Conservation (phyloP, 2,329 filamentous ascomycete genomes). For the Penicillium sp. region DNA sequence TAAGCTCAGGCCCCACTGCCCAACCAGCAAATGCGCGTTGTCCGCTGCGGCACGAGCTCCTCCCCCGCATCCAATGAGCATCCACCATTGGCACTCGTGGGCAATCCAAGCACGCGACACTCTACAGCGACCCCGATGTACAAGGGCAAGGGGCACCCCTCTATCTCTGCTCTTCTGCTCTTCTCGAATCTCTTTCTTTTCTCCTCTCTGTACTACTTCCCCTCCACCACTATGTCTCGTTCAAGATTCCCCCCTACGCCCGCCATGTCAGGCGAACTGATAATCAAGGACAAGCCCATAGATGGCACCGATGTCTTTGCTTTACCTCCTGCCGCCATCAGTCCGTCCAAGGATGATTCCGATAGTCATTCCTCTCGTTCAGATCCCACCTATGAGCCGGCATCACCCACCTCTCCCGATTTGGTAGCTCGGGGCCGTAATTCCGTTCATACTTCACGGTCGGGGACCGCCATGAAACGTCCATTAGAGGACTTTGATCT, state of each 20-base stretch:
- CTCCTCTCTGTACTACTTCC: neutral
- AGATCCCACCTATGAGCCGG: slow-evolving; percentile 35
- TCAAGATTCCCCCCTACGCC: slow-evolving; percentile 42
- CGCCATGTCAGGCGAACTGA: slow-evolving; percentile 44
- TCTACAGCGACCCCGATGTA: slow-evolving; percentile 1
- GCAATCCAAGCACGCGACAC: slow-evolving; percentile 43
- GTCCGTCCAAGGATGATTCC: slow-evolving; percentile 26
- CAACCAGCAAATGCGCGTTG: slow-evolving; percentile 34
- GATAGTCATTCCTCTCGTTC: slow-evolving; percentile 34
- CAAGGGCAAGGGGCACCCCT: neutral
- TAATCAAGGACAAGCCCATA: slow-evolving; percentile 39
- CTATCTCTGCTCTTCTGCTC: neutral
- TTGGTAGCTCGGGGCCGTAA: slow-evolving; percentile 26
- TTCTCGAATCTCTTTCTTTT: neutral
- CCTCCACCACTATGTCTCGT: slow-evolving; percentile 30
- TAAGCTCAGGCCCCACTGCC: slow-evolving; percentile 28
- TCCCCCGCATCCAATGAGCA: slow-evolving; percentile 32
- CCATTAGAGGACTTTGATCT: slow-evolving; percentile 67
- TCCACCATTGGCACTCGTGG: slow-evolving; percentile 32
- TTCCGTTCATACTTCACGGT: slow-evolving; percentile 27
- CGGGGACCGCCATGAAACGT: slow-evolving; percentile 44
- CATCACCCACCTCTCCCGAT: slow-evolving; percentile 40
- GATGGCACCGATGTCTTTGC: slow-evolving; percentile 40
- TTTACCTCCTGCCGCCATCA: slow-evolving; percentile 43
- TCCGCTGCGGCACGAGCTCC: slow-evolving; percentile 25